Base-by-base conservation (phyloP, 148 eudicot genomes). In the Limonium bicolor region DNA sequence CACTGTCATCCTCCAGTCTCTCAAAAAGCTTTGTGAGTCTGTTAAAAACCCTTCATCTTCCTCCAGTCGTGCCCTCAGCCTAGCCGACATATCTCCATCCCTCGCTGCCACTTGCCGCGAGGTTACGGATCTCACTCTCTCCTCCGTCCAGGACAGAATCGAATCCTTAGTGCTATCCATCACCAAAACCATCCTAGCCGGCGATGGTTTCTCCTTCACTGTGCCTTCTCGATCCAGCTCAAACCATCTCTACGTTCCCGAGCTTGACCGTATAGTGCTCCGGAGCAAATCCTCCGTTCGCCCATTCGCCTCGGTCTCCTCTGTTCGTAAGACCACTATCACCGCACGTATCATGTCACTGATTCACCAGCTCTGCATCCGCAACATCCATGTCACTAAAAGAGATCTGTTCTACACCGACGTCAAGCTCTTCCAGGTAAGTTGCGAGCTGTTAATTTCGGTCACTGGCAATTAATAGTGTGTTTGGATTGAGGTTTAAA, bases 341-440 rank as follows among this genome's bases (percentile, higher is more conserved):
- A 88, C 97, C 2, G 34, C 87, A 9, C 70, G 97, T 15, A 77
- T 90, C 0, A 31, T 90, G 14, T 66, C 85, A 7, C 81, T 90
- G 14, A 41, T 90, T 21, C 95, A 90, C 48, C 95, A 90, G 60
- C 68, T 90, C 4, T 77, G 77, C 31, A 18, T 65, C 4, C 67
- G 66, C 18, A 66, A 56, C 49, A 90, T 90, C 20, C 99, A 90
- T 27, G 99, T 90, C 14, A 90, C 99, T 1, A 90, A 90, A 68
- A 80, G 99, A 39, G 99, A 90, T 16, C 59, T 90, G 14, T 90
- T 90, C 34, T 90, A 90, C 48, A 90, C 99, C 1, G 99, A 90
- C 30, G 99, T 90, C 1, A 90, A 90, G 67, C 77, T 90, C 2
- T 90, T 90, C 28, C 79, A 43, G 48, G 48, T 43, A 14, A 14